Base-by-base conservation (phyloP, 1,139 yeast genomes). In the Candida labiduridarum region DNA sequence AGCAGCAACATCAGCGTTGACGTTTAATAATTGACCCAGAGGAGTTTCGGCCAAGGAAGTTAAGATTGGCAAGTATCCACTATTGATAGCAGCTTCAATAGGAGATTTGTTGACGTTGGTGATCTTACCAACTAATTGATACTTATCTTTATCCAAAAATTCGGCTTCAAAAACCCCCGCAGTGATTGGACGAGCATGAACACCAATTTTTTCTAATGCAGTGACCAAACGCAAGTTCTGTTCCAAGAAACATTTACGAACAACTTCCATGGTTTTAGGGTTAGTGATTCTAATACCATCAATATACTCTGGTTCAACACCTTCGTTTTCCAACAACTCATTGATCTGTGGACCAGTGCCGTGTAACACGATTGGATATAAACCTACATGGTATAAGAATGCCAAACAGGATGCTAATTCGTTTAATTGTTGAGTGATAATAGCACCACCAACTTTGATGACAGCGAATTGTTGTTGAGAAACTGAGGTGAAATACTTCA, bases 281-380 rank as follows among this genome's bases (percentile, higher is more conserved):
- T 95, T 96, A 25, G 99, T 94, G 67, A 94, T 90, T 64, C 99
- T 84, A 61, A 95, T 94, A 15, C 99, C 99, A 65, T 94, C 98
- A 56, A 87, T 88, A 68, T 94, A 94, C 59, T 89, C 92, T 1
- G 99, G 99, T 66, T 89, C 97, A 40, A 95, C 91, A 29, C 97
- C 97, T 68, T 90, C 96, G 47, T 87, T 85, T 70, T 94, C 99
- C 55, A 94, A 79, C 59, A 91, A 82, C 61, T 89, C 96, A 66
- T 94, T 94, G 72, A 94, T 95, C 71, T 94, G 99, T 11, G 99
- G 99, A 25, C 99, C 99, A 1, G 99, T 94, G 41, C 99, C 99
- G 67, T 94, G 99, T 54, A 95, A 80, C 19, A 94, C 96, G 56
- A 94, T 90, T 18, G 99, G 99, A 64, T 92, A 94, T 58, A 94